phyloP scores from a whole-genome alignment of 495 filamentous ascomycete genomes.

The Cercophora newfieldiana region DNA sequence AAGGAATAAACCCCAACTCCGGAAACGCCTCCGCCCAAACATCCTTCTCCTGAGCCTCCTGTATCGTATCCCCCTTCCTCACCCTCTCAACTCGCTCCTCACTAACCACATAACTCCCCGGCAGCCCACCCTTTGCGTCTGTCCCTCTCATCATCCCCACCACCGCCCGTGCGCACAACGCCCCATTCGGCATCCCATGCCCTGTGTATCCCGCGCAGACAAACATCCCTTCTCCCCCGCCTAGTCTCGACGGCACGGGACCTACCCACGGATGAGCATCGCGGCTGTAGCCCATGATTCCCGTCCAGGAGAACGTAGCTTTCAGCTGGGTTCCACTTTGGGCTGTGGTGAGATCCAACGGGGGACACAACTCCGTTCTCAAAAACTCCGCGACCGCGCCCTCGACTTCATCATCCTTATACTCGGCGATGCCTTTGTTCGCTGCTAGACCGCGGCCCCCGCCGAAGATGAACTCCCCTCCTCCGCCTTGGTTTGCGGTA shows the following conservation, averaged over 20 bases:
- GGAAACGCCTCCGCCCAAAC: not conserved
- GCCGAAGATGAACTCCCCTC: conserved; percentile 60
- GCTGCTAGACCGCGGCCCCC: conserved; percentile 40
- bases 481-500: not conserved
- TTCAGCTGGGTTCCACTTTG: conserved; percentile 38
- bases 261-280: conserved; percentile 73
- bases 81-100: conserved; percentile 39
- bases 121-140: conserved; percentile 24
- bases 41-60: conserved; percentile 3
- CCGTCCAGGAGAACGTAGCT: conserved; percentile 71
- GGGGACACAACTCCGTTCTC: conserved; percentile 34
- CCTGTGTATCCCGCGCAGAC: conserved; percentile 60
- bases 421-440: conserved; percentile 53
- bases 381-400: conserved; percentile 55
- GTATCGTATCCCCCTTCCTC: conserved; percentile 10
- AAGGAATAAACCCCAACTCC: not conserved
- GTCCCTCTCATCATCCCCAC: conserved; percentile 34
- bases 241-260: conserved; percentile 48
- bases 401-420: conserved; percentile 59
- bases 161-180: conserved; percentile 51
- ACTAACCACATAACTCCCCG: conserved; percentile 48
- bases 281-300: conserved; percentile 76
- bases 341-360: conserved; percentile 25
- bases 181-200: conserved; percentile 79
- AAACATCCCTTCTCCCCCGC: conserved; percentile 34